These are phyloP conservation scores for Saccharomyces hybrid DNA, from an alignment of 1,139 yeast species.

Conservation along the genomic window DNA sequence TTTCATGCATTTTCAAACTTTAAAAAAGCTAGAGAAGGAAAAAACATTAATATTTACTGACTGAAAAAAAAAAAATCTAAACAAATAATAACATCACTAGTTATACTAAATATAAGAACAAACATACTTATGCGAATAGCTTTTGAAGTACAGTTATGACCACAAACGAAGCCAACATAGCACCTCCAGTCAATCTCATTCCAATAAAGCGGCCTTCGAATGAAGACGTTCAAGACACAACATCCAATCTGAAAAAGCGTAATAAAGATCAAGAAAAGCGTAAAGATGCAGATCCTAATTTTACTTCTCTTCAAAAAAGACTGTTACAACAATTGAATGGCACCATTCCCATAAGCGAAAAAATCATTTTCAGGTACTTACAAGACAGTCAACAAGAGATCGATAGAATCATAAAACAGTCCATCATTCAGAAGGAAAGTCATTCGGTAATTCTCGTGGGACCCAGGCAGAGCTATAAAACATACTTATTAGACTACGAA, in stretches of 20 bases:
- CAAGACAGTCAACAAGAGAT: slow-evolving; percentile 36
- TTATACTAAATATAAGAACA: no score
- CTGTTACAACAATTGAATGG: slow-evolving; percentile 20
- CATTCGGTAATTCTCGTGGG: slow-evolving; percentile 78
- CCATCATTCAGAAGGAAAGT: slow-evolving; percentile 65
- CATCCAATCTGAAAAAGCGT: not conserved
- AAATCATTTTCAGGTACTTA: slow-evolving; percentile 17
- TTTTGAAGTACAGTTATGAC: not conserved
- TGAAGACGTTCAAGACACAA: not conserved
- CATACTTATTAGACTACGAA: slow-evolving; percentile 54
- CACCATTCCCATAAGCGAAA: slow-evolving; percentile 17
- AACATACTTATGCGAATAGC: no score
- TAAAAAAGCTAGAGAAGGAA: not conserved
- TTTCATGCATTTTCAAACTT: no score
- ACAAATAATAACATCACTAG: not conserved
- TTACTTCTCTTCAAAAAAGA: slow-evolving; percentile 13
- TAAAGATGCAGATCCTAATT: slow-evolving; percentile 10
- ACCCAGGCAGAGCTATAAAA: slow-evolving; percentile 72
- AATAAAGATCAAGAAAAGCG: not conserved
- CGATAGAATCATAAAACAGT: slow-evolving; percentile 50
- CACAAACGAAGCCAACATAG: not conserved
- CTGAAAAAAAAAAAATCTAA: not conserved
- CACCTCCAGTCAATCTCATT: slow-evolving; percentile 10
- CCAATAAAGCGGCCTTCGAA: slow-evolving; percentile 11
- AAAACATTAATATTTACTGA: not conserved